Conservation (phyloP, 768 basidiomycete species). For the Mycena epipterygia region DNA sequence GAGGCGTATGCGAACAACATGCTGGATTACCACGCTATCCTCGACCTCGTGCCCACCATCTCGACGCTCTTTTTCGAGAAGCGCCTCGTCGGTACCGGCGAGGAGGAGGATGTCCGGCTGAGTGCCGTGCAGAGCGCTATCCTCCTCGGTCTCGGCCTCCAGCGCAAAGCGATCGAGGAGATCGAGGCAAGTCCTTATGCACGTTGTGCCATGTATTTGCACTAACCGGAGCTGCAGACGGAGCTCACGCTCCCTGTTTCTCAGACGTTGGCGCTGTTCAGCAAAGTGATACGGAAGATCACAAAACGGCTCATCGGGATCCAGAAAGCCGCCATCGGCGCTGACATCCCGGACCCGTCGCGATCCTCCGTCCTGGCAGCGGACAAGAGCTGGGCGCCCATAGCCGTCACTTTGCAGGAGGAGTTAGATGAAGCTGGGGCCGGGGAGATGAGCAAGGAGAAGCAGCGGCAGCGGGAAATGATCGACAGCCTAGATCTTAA, state of each 20-base stretch:
- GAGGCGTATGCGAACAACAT: conserved; percentile 96
- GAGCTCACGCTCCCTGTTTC: conserved; percentile 89
- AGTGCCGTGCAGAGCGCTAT: conserved; percentile 95
- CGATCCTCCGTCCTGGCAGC: conserved; percentile 33
- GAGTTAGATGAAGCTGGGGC: conserved; percentile 86
- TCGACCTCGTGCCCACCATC: conserved; percentile 89
- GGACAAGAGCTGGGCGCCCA: conserved; percentile 48
- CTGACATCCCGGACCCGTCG: conserved; percentile 65
- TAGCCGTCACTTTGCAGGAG: conserved; percentile 64
- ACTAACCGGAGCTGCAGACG: conserved; percentile 54
- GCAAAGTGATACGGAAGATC: conserved; percentile 90
- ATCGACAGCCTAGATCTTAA: conserved; percentile 89
- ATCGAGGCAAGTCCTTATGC: conserved; percentile 72
- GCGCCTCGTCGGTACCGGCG: conserved; percentile 52
- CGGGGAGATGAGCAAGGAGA: conserved; percentile 73
- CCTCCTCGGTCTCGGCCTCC: conserved; percentile 88
- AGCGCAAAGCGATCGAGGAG: conserved; percentile 91
- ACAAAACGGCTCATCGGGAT: conserved; percentile 81
- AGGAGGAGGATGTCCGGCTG: conserved; percentile 72
- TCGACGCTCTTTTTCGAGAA: conserved; percentile 89
- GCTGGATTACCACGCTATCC: conserved; percentile 96
- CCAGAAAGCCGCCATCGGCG: conserved; percentile 82
- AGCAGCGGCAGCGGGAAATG: conserved; percentile 88
- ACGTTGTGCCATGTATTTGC: neutral
- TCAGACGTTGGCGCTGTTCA: conserved; percentile 91